Conservation (phyloP, 2,329 filamentous ascomycete genomes). For the Pseudonectria foliicola region DNA sequence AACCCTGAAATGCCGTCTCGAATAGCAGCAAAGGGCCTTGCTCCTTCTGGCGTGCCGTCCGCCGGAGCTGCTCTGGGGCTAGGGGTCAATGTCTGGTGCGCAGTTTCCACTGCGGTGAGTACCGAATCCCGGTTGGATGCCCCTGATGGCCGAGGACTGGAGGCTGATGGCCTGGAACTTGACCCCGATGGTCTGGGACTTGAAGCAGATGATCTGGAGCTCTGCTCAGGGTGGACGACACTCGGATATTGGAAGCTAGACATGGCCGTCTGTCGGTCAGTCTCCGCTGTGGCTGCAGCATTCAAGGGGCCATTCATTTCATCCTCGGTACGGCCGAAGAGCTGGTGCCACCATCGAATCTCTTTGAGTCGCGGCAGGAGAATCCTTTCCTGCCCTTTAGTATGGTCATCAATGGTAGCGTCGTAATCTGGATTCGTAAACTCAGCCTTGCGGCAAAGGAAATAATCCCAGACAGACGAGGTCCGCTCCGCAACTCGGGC, state of each 20-base stretch:
- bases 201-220: slow-evolving; percentile 18
- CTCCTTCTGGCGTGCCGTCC: slow-evolving; percentile 37
- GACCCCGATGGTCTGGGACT: slow-evolving; percentile 34
- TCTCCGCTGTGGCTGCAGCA: slow-evolving; percentile 45
- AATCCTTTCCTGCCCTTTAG: slow-evolving; percentile 72
- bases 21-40: slow-evolving; percentile 38
- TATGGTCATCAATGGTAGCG: slow-evolving; percentile 64
- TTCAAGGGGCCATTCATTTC: slow-evolving; percentile 80
- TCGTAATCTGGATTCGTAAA: slow-evolving; percentile 82
- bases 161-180: slow-evolving; percentile 17
- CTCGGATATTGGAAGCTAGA: slow-evolving; percentile 26
- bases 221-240: slow-evolving; percentile 18
- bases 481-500: slow-evolving; percentile 63
- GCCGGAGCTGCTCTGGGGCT: slow-evolving; percentile 29
- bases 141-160: slow-evolving; percentile 33
- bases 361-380: slow-evolving; percentile 72
- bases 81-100: slow-evolving; percentile 44
- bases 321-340: slow-evolving; percentile 77
- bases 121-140: slow-evolving; percentile 43
- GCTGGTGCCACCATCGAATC: slow-evolving; percentile 88
- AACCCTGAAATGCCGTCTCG: slow-evolving; percentile 42
- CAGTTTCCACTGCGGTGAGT: slow-evolving; percentile 51
- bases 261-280: slow-evolving; percentile 30
- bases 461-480: slow-evolving; percentile 92
- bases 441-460: slow-evolving; percentile 70